These are phyloP conservation scores for Sugiyamaella castrensis DNA, from an alignment of 1,139 yeast genomes.

Conservation along the genomic window DNA sequence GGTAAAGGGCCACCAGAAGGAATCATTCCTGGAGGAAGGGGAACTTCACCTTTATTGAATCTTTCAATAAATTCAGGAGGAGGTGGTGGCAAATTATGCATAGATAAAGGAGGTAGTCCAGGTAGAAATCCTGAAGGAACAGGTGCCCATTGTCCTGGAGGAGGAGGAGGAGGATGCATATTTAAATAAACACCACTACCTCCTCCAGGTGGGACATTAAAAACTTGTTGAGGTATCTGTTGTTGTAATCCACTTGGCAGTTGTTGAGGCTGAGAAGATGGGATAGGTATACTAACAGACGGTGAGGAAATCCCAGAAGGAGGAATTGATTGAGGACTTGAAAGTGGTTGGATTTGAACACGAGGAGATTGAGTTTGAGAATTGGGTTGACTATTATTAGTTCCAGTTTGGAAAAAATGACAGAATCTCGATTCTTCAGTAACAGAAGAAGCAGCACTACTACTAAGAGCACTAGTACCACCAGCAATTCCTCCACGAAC, in stretches of 20 bases:
- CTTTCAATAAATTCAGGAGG: constrained; percentile 19
- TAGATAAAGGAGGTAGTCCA: neutral
- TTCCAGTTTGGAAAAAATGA: constrained; percentile 6
- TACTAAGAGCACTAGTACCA: neutral
- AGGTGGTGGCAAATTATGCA: constrained; percentile 16
- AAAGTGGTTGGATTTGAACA: neutral
- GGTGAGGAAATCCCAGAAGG: too few relatives aligned
- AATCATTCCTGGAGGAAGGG: constrained; percentile 15
- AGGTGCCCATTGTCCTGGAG: constrained; percentile 15
- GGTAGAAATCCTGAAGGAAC: constrained; percentile 12
- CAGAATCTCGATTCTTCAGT: constrained; percentile 11
- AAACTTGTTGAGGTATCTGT: neutral
- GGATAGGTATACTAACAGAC: neutral
- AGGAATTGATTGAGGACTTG: too few relatives aligned
- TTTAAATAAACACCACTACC: constrained; percentile 9
- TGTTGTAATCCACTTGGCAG: neutral
- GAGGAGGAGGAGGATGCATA: constrained; percentile 13
- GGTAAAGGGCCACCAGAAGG: constrained; percentile 14
- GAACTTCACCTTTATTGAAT: constrained; percentile 17
- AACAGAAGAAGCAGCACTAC: constrained; percentile 9
- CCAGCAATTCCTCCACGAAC: neutral
- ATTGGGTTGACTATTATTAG: neutral
- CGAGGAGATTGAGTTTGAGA: neutral
- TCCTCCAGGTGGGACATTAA: neutral
- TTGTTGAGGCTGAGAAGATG: neutral